Conservation (phyloP, 2,329 filamentous ascomycete species). For the Emergomyces orientalis region DNA sequence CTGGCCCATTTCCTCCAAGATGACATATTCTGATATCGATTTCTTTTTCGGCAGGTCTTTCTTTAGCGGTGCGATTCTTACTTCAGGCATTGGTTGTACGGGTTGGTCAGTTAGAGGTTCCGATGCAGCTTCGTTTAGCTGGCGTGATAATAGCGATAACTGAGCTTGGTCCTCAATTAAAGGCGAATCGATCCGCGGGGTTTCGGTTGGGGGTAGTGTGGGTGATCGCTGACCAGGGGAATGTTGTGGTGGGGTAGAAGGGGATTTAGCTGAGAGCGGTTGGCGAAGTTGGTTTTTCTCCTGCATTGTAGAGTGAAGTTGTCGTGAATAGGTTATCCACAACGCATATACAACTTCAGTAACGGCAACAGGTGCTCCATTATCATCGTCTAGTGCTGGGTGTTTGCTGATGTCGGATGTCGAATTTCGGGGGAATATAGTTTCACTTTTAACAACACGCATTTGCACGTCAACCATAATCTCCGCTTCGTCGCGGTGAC, state of each 20-base stretch:
- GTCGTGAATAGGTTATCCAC: constrained; percentile 94
- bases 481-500: constrained; percentile 81
- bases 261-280: constrained; percentile 51
- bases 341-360: constrained; percentile 85
- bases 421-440: constrained; percentile 49
- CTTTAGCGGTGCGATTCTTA: constrained; percentile 19
- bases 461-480: constrained; percentile 94
- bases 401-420: constrained; percentile 57
- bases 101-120: constrained; percentile 36
- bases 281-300: constrained; percentile 47
- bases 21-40: constrained; percentile 78
- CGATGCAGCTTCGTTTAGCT: constrained; percentile 43
- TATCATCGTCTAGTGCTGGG: constrained; percentile 45
- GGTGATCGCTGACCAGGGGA: constrained; percentile 60
- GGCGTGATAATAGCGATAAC: constrained; percentile 42
- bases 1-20: constrained; percentile 96
- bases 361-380: constrained; percentile 38
- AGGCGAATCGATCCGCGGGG: constrained; percentile 20
- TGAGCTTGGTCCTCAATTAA: constrained; percentile 31
- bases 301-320: constrained; percentile 67
- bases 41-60: constrained; percentile 53
- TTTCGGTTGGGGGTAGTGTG: constrained; percentile 24
- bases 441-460: constrained; percentile 87
- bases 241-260: constrained; percentile 68
- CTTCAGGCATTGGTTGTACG: constrained; percentile 29